Conservation (phyloP, 164 flowering plant species). For the Tinospora cordifolia region DNA sequence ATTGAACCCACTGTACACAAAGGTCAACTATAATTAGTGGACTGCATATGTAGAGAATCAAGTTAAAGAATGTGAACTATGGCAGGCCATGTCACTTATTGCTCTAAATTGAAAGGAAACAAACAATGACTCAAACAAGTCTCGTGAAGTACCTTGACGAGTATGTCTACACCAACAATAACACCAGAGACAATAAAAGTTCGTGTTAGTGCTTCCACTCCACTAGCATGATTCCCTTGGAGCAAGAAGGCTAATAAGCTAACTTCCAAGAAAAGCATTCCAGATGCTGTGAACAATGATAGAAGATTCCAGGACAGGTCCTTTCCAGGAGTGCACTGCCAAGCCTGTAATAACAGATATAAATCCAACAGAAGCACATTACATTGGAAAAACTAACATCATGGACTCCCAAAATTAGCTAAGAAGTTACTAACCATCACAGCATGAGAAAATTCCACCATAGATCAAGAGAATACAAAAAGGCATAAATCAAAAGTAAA, state of each 20-base stretch:
- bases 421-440: neutral
- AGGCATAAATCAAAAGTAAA: no score
- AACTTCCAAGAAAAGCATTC: constrained; percentile 51
- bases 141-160: constrained; percentile 50
- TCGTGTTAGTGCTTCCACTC: constrained; percentile 64
- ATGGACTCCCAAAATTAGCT: neutral
- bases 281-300: constrained; percentile 48
- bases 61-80: neutral
- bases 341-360: constrained; percentile 28
- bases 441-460: no score
- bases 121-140: neutral
- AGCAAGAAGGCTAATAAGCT: constrained; percentile 59
- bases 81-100: neutral
- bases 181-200: constrained; percentile 68
- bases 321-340: constrained; percentile 56
- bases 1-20: neutral
- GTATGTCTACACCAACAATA: constrained; percentile 58
- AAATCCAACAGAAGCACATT: constrained; percentile 3
- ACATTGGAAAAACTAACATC: neutral
- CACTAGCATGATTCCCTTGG: constrained; percentile 59
- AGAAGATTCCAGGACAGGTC: constrained; percentile 47
- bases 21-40: neutral
- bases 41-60: neutral
- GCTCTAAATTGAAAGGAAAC: neutral
- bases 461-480: no score